Evolutionary conservation across 768 basidiomycete species (phyloP).

Genomic region (Termitomyces sp.): DNA sequence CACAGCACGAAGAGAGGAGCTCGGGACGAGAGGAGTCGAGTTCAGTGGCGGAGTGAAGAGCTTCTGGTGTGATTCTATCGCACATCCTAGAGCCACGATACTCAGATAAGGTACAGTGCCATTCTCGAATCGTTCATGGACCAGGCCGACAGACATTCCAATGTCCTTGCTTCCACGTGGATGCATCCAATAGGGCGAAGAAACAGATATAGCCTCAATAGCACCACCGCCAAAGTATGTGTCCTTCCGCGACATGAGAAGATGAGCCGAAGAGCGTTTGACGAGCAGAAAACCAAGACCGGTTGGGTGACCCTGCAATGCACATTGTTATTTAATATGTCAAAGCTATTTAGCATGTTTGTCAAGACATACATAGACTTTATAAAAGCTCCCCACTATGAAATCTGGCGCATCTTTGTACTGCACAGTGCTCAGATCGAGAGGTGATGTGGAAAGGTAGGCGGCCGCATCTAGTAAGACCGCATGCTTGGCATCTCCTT

Average conservation of each 20-base stretch:
- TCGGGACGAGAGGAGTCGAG: not conserved
- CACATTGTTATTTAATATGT: not conserved
- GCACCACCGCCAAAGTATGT: slow-evolving; percentile 12
- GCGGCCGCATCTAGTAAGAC: slow-evolving; percentile 13
- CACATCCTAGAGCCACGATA: slow-evolving; percentile 8
- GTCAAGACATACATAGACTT: slow-evolving; percentile 10
- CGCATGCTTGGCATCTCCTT: not conserved
- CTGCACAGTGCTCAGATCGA: slow-evolving; percentile 5
- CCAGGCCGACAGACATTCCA: not conserved
- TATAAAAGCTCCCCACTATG: slow-evolving; percentile 13
- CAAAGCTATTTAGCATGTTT: not conserved
- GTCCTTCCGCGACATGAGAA: not conserved
- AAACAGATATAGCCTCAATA: slow-evolving; percentile 10
- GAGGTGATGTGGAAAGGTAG: slow-evolving; percentile 13
- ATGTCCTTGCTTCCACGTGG: slow-evolving; percentile 8
- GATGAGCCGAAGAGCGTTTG: slow-evolving; percentile 12
- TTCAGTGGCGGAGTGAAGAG: slow-evolving; percentile 1
- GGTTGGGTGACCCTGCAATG: slow-evolving; percentile 10
- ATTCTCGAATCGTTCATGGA: slow-evolving; percentile 12
- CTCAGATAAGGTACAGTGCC: slow-evolving; percentile 12
- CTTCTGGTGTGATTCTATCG: slow-evolving; percentile 8
- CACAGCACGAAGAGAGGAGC: slow-evolving; percentile 9
- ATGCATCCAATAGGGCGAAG: slow-evolving; percentile 11
- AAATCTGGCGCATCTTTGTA: slow-evolving; percentile 13
- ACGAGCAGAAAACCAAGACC: slow-evolving; percentile 13